Evolutionary conservation across 495 filamentous ascomycete genomes (phyloP), one percentile per base, ranked within the genome.

Genomic region (Penicillium malachiteum): DNA sequence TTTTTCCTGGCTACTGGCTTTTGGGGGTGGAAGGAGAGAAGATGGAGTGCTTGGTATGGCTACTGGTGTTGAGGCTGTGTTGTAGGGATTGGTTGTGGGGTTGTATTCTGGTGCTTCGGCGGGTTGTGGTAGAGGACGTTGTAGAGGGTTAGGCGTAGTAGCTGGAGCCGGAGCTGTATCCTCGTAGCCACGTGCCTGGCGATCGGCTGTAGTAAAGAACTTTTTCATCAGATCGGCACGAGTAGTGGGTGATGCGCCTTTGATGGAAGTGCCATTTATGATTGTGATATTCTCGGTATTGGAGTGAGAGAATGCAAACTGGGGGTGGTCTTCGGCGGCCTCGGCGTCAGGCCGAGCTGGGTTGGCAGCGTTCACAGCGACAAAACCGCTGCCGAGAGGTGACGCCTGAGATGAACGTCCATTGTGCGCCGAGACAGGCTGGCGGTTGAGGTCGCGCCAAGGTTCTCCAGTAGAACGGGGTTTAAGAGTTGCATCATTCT

Each of bases 341-440:
- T 79, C 76, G 12, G 53, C 62, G 14, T 67, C 62, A 14, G 67
- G 57, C 26, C 71, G 71, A 54, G 70, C 63, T 34, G 77, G 56
- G 56, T 86, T 86, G 59, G 70, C 63, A 34, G 77, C 57, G 56
- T 86, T 86, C 58, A 87, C 84, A 0, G 83, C 82, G 34, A 82
- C 74, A 17, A 86, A 86, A 14, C 84, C 7, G 33, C 35, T 60
- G 21, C 21, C 21, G 21, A 26, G 21, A 11, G 76, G 70, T 6
- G 81, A 77, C 7, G 71, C 61, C 39, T 60, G 62, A 6, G 64
- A 53, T 2, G 60, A 49, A 44, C 63, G 68, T 6, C 73, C 70
- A 39, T 74, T 76, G 21, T 26, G 21, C 4, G 21, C 4, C 14
- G 60, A 43, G 41, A 55, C 50, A 16, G 48, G 50, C 39, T 60